A percentile compares a stretch with the other conserved stretches of the same genome.
Conservation (phyloP, 768 basidiomycete genomes). For the Daedaleopsis nitida region DNA sequence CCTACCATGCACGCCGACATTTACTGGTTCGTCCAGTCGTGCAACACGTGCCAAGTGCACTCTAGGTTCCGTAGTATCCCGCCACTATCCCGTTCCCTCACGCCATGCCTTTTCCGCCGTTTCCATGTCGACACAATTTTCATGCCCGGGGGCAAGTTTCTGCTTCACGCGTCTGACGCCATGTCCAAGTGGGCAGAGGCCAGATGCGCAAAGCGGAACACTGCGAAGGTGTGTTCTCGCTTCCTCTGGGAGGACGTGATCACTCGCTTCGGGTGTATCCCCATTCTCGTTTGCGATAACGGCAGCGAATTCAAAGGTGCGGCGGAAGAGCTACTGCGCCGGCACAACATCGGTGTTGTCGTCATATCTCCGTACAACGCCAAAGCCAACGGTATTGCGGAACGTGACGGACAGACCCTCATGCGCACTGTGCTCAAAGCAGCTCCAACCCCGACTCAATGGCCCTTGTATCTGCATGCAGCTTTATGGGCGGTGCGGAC, state of each 20-base stretch:
- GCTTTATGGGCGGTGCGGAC: conserved; percentile 31
- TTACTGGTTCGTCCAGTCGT: conserved; percentile 33
- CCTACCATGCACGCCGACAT: conserved; percentile 25
- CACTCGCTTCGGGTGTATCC: conserved; percentile 21
- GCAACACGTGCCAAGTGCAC: conserved; percentile 35
- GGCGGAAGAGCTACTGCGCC: conserved; percentile 21
- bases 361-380: conserved; percentile 32
- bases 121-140: conserved; percentile 33
- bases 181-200: neutral
- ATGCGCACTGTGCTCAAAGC: conserved; percentile 23
- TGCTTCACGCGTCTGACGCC: conserved; percentile 31
- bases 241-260: neutral
- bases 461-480: conserved; percentile 30
- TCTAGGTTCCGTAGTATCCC: conserved; percentile 24
- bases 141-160: conserved; percentile 31
- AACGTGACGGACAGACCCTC: conserved; percentile 32
- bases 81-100: conserved; percentile 14
- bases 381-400: conserved; percentile 34
- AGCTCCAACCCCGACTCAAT: conserved; percentile 23
- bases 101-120: conserved; percentile 19
- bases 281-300: conserved; percentile 30
- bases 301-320: conserved; percentile 35
- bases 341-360: conserved; percentile 32
- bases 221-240: neutral
- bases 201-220: neutral